phyloP scores from a whole-genome alignment of 805 yeast genomes.

The Wilhelminamyces savonicus region DNA sequence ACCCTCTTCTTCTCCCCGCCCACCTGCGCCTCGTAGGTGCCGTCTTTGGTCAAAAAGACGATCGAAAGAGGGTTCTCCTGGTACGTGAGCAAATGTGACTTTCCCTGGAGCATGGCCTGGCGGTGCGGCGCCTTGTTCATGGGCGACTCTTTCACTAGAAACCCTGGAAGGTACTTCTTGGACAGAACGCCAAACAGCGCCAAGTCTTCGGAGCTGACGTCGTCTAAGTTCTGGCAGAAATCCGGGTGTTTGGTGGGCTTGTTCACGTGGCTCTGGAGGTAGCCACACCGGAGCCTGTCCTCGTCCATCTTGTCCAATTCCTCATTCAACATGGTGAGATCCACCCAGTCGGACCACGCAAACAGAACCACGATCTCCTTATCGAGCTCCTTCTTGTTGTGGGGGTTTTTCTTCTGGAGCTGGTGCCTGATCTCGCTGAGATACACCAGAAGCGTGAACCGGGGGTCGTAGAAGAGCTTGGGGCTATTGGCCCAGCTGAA shows the following conservation, averaged over 20 bases:
- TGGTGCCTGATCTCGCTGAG: slow-evolving; percentile 3
- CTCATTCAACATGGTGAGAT: slow-evolving; percentile 26
- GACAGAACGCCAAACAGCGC: slow-evolving; percentile 4
- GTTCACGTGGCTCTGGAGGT: slow-evolving; percentile 14
- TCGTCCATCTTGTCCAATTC: slow-evolving; percentile 6
- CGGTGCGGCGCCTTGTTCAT: slow-evolving; percentile 8
- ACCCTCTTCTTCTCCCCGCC: slow-evolving; percentile 7
- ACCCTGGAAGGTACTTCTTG: slow-evolving; percentile 9
- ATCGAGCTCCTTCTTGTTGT: slow-evolving; percentile 7
- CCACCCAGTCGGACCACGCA: slow-evolving; percentile 55
- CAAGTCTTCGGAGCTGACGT: slow-evolving; percentile 8
- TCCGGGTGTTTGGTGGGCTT: slow-evolving; percentile 7
- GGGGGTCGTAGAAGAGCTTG: slow-evolving; percentile 10
- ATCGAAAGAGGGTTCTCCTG: slow-evolving; percentile 12
- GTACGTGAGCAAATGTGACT: slow-evolving; percentile 11
- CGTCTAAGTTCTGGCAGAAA: slow-evolving; percentile 9
- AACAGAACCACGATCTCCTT: slow-evolving; percentile 22
- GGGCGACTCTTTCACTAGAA: slow-evolving; percentile 14
- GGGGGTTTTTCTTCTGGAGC: slow-evolving; percentile 1
- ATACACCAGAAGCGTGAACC: slow-evolving; percentile 15
- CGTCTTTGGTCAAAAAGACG: slow-evolving; percentile 8
- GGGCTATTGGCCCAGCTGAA: background rate
- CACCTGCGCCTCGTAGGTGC: slow-evolving; percentile 8
- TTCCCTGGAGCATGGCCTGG: slow-evolving; percentile 14
- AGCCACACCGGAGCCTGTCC: slow-evolving; percentile 15